phyloP scores from a whole-genome alignment of 2,329 filamentous ascomycete genomes.

The Neofusicoccum sp. region DNA sequence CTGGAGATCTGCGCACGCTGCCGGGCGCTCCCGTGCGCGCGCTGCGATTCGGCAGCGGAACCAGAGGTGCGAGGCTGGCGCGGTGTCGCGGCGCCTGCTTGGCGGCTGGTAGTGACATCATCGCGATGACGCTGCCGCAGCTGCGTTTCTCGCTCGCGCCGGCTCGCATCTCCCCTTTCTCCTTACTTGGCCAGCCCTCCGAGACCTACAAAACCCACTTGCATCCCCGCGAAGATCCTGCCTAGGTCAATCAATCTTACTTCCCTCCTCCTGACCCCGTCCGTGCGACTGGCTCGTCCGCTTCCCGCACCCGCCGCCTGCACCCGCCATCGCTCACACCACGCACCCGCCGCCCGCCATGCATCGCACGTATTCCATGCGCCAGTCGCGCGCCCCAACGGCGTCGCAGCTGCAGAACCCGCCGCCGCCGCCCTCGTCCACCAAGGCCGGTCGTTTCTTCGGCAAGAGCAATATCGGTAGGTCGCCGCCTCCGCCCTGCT shows the following conservation, averaged over 20 bases:
- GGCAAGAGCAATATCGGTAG: conserved; percentile 81
- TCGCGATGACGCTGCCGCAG: neutral
- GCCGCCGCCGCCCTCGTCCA: conserved; percentile 84
- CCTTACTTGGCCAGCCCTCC: neutral
- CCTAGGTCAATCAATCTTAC: conserved; percentile 10
- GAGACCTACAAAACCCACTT: conserved; percentile 10
- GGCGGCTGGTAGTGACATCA: neutral
- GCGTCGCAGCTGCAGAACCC: conserved; percentile 90
- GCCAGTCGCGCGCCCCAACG: conserved; percentile 92
- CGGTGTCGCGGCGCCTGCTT: neutral
- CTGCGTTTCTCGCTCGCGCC: neutral
- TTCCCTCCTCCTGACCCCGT: neutral
- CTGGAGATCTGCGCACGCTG: conserved; percentile 2
- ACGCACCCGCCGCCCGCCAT: conserved; percentile 50
- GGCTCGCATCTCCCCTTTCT: neutral
- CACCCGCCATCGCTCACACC: neutral
- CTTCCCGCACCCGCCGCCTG: neutral
- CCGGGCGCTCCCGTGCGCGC: conserved; percentile 1
- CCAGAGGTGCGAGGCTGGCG: neutral
- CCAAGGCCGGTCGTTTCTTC: conserved; percentile 87
- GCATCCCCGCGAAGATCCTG: conserved; percentile 9
- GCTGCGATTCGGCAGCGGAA: neutral
- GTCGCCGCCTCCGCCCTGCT: conserved; percentile 34
- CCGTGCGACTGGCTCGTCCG: conserved; percentile 2
- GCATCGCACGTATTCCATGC: conserved; percentile 99